Percentiles rank a stretch among this genome's conserved stretches.
Evolutionary conservation across 495 filamentous ascomycete species (phyloP).

Genomic region (Pseudomonodictys pantanalensis): DNA sequence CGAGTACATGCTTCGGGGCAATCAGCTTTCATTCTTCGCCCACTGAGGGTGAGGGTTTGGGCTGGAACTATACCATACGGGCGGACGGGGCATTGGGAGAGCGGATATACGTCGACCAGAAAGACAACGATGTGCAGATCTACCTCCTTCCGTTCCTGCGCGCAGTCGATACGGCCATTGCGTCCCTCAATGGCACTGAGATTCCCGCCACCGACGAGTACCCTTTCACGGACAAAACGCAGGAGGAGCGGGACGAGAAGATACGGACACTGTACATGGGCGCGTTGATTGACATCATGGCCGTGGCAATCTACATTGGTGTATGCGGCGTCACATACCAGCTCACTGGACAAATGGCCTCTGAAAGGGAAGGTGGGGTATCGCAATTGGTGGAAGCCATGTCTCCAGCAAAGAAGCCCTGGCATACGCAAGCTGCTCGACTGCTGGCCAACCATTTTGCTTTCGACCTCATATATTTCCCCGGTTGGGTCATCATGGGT

Average conservation of each 20-base stretch:
- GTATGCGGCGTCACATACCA: constrained; percentile 73
- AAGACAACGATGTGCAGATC: constrained; percentile 65
- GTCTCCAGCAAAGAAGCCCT: constrained; percentile 41
- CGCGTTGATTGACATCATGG: constrained; percentile 64
- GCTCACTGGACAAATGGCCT: constrained; percentile 44
- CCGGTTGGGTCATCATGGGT: constrained; percentile 45
- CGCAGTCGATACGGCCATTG: constrained; percentile 71
- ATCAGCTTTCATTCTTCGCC: constrained; percentile 73
- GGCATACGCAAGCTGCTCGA: constrained; percentile 42
- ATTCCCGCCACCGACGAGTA: constrained; percentile 56
- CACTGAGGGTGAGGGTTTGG: constrained; percentile 56
- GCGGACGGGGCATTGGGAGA: constrained; percentile 62
- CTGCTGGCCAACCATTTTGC: constrained; percentile 41
- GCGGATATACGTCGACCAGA: constrained; percentile 56
- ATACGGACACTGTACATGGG: constrained; percentile 67
- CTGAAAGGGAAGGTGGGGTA: constrained; percentile 44
- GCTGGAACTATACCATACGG: constrained; percentile 85
- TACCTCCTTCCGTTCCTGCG: constrained; percentile 76
- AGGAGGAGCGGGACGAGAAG: constrained; percentile 57
- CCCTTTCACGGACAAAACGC: constrained; percentile 66
- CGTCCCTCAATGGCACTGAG: constrained; percentile 45
- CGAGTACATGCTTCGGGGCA: constrained; percentile 70
- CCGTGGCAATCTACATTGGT: constrained; percentile 69
- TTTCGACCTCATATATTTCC: constrained; percentile 49
- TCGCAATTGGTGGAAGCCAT: constrained; percentile 46